Conservation (phyloP, 2,329 filamentous ascomycete genomes). For the Fusarium sarcochroum region DNA sequence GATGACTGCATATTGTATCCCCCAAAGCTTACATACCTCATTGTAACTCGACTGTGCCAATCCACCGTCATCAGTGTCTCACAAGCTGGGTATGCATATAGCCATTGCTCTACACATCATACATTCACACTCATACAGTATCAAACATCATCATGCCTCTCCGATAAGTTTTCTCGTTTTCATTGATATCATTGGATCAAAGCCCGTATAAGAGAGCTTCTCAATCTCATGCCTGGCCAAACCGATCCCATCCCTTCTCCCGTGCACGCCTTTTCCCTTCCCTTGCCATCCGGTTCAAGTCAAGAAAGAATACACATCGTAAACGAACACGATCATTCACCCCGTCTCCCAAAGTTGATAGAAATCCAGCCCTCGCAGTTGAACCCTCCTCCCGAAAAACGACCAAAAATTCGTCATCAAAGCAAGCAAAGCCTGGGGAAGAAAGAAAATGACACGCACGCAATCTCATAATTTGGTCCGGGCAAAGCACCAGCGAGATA, state of each 20-base stretch:
- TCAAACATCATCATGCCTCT: conserved; percentile 12
- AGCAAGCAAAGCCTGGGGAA: conserved; percentile 46
- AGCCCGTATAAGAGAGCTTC: conserved; percentile 37
- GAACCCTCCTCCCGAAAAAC: conserved; percentile 47
- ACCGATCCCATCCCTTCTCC: conserved; percentile 24
- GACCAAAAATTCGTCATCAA: conserved; percentile 44
- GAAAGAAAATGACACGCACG: conserved; percentile 46
- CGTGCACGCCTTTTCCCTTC: conserved; percentile 10
- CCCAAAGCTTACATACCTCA: conserved; percentile 17
- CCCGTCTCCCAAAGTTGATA: conserved; percentile 44
- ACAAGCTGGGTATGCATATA: background rate
- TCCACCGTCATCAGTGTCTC: background rate
- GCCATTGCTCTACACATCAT: background rate
- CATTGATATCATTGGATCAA: conserved; percentile 48
- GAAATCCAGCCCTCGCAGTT: conserved; percentile 48
- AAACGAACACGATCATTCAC: conserved; percentile 45
- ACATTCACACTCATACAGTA: background rate
- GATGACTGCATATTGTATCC: conserved; percentile 15
- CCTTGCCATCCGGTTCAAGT: conserved; percentile 37
- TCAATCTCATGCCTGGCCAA: conserved; percentile 45
- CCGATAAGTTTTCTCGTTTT: conserved; percentile 43
- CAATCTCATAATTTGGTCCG: conserved; percentile 43
- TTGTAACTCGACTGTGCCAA: background rate
- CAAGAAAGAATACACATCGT: conserved; percentile 48
- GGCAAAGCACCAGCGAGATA: conserved; percentile 38